Base-by-base conservation (phyloP, 129 eudicot genomes). In the Mikania micrantha region DNA sequence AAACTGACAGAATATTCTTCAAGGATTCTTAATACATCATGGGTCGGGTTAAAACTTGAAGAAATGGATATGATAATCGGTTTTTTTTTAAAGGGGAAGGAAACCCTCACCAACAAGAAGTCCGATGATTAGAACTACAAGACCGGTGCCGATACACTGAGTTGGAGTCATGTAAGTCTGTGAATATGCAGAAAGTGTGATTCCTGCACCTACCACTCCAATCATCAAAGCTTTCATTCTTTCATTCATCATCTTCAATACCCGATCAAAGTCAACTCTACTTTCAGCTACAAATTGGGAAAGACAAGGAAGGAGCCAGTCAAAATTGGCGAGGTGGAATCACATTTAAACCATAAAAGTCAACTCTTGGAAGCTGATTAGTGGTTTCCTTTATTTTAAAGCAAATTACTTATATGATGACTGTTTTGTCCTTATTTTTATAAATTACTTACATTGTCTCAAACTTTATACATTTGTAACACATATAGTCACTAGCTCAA, bases 41-140 rank as follows among this genome's bases (percentile, higher is more conserved):
- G n/a, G n/a, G n/a, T n/a, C n/a, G n/a, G n/a, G n/a, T n/a, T n/a
- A n/a, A n/a, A n/a, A n/a, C n/a, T n/a, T n/a, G n/a, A n/a, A n/a
- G n/a, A n/a, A n/a, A n/a, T n/a, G n/a, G n/a, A n/a, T n/a, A n/a
- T n/a, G n/a, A n/a, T n/a, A n/a, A n/a, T n/a, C n/a, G n/a, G n/a
- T n/a, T n/a, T n/a, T n/a, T n/a, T n/a, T n/a, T 74, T 77, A 87
- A 49, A 87, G 1, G 35, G 97, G 83, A 74, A 93, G 82, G 64
- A 89, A 70, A 73, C 99, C 99, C 90, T 93, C 99, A 78, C 80
- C 82, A 28, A 93, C 79, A 70, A 93, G 78, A 60, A 93, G 95
- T 35, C 90, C 96, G 57, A 84, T 64, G 38, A 81, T 40, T 36
- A 93, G 88, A 38, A 89, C 93, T 13, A 89, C 45, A 38, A 93